These are phyloP conservation scores for Microdochium trichocladiopsis DNA, from an alignment of 2,329 filamentous ascomycete genomes.

Conservation along the genomic window DNA sequence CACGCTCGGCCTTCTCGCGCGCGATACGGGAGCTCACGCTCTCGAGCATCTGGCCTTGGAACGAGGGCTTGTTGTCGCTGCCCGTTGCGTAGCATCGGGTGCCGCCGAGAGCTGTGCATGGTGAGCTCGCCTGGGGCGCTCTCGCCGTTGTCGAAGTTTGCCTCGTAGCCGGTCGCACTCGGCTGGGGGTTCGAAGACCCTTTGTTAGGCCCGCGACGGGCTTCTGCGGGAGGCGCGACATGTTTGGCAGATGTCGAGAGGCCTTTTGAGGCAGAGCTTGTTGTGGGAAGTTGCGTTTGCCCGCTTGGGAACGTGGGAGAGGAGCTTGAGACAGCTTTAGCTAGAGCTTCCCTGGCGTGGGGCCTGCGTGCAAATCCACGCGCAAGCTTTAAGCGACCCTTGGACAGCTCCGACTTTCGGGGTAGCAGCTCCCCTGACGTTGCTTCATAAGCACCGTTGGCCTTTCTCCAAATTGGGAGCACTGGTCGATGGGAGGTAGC, in stretches of 20 bases:
- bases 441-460: no score
- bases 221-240: not conserved
- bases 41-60: constrained; percentile 53
- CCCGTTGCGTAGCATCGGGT: not conserved
- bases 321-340: no score
- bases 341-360: no score
- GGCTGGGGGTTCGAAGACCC: not conserved
- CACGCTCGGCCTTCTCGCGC: constrained; percentile 46
- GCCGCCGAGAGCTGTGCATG: not conserved
- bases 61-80: constrained; percentile 14
- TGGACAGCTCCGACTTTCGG: no score
- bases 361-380: no score
- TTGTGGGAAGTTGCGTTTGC: no score
- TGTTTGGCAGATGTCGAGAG: not conserved
- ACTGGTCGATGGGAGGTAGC: no score
- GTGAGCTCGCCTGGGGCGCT: not conserved
- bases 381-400: no score
- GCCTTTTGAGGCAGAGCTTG: no score
- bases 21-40: constrained; percentile 48
- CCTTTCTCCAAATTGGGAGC: no score
- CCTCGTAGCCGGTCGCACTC: not conserved
- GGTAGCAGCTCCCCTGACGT: no score
- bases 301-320: no score
- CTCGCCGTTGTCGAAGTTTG: not conserved
- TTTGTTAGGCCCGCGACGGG: not conserved